These are phyloP conservation scores for Plasmodium berghei DNA, from an alignment of 169 alveolate genomes.

Conservation along the genomic window DNA sequence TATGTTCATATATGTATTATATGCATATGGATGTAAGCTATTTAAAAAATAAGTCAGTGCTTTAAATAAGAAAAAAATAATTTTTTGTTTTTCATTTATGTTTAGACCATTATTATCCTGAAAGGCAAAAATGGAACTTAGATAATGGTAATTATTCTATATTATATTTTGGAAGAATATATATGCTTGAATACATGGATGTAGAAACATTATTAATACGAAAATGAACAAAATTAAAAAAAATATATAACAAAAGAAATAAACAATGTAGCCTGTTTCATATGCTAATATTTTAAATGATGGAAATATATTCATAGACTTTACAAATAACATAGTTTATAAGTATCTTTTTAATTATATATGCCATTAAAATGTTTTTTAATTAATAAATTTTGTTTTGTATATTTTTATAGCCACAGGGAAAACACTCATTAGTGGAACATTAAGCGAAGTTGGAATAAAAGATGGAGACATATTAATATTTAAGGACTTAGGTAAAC, in stretches of 20 bases:
- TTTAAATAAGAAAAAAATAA: too few species aligned
- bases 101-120: slow-evolving; percentile 88
- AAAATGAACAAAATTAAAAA: not conserved
- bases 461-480: slow-evolving; percentile 85
- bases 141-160: slow-evolving; percentile 75
- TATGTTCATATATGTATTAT: too few species aligned
- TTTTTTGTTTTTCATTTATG: not conserved
- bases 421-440: slow-evolving; percentile 55
- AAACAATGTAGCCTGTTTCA: not conserved
- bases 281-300: not conserved
- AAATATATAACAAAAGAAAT: not conserved
- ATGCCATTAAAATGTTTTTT: too few species aligned
- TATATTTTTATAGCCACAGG: slow-evolving; percentile 45
- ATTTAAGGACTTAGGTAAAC: slow-evolving; percentile 87
- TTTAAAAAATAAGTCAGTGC: too few species aligned
- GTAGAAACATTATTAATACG: slow-evolving; percentile 27
- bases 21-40: too few species aligned
- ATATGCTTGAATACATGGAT: not conserved
- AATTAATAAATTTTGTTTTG: not conserved
- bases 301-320: not conserved
- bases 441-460: slow-evolving; percentile 77
- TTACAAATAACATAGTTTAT: too few species aligned
- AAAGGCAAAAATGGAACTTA: slow-evolving; percentile 88
- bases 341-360: too few species aligned
- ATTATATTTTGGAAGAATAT: not conserved